These are phyloP conservation scores for Schizosaccharomyces osmophilus DNA, from an alignment of 805 yeast genomes.

Conservation along the genomic window DNA sequence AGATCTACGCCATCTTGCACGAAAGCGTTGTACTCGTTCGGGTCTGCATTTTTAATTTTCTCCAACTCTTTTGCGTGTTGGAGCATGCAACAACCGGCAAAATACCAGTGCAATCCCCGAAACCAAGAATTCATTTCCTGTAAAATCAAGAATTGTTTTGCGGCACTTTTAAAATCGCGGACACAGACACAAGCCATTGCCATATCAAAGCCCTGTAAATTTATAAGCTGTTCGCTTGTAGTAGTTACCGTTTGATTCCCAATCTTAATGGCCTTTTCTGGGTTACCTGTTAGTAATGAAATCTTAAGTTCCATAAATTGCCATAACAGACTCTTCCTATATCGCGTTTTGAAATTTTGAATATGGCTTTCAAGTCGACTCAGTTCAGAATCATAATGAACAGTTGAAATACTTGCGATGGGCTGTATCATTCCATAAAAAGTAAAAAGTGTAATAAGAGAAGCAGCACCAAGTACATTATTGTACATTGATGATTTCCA, in stretches of 20 bases:
- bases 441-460: slow-evolving; percentile 52
- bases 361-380: slow-evolving; percentile 12
- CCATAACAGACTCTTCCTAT: slow-evolving; percentile 82
- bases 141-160: slow-evolving; percentile 39
- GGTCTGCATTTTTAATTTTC: too few relatives aligned
- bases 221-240: slow-evolving; percentile 78
- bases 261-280: slow-evolving; percentile 37
- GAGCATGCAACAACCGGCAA: slow-evolving; percentile 52
- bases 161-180: slow-evolving; percentile 61
- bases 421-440: slow-evolving; percentile 88
- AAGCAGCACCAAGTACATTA: slow-evolving; percentile 83
- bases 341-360: slow-evolving; percentile 18
- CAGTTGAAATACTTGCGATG: slow-evolving; percentile 60
- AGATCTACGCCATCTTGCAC: too few relatives aligned
- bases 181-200: slow-evolving; percentile 52
- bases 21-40: too few relatives aligned
- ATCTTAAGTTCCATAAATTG: slow-evolving; percentile 67
- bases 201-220: slow-evolving; percentile 57
- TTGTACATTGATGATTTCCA: slow-evolving; percentile 62
- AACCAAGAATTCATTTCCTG: slow-evolving; percentile 71
- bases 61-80: not conserved
- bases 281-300: slow-evolving; percentile 44
- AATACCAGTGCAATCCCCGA: slow-evolving; percentile 58
- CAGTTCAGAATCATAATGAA: slow-evolving; percentile 11
- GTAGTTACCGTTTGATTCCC: slow-evolving; percentile 41